A percentile compares a stretch with the other conserved stretches of the same genome.
Conservation (phyloP, 768 basidiomycete species). For the Lanmaoa rubissima region DNA sequence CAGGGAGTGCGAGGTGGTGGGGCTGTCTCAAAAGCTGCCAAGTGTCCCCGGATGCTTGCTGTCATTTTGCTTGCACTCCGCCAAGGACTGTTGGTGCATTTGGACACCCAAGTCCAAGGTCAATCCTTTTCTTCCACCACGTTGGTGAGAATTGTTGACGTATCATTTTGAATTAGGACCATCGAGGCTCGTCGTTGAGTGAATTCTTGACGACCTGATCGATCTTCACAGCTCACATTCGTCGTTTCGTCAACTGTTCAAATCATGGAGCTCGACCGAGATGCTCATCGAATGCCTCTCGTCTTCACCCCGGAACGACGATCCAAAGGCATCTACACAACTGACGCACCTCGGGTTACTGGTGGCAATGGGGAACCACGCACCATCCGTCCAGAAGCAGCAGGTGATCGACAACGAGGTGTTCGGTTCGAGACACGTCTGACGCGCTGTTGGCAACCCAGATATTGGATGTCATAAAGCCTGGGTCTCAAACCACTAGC, state of each 20-base stretch:
- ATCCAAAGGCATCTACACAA: conserved; percentile 53
- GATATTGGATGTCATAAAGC: conserved; percentile 61
- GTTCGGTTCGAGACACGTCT: conserved; percentile 1
- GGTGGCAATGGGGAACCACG: conserved; percentile 61
- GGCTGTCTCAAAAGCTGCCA: conserved; percentile 30
- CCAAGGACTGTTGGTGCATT: conserved; percentile 44
- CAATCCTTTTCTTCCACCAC: background rate
- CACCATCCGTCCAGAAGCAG: conserved; percentile 64
- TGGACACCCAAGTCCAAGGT: conserved; percentile 22
- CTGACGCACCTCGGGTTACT: conserved; percentile 67
- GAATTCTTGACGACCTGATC: conserved; percentile 64
- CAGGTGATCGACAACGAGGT: conserved; percentile 49
- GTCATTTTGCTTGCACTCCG: conserved; percentile 70
- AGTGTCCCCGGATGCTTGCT: conserved; percentile 68
- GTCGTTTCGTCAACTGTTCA: conserved; percentile 72
- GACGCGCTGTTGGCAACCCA: conserved; percentile 13
- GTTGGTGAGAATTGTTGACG: background rate
- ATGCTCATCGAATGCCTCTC: conserved; percentile 65
- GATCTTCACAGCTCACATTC: conserved; percentile 61
- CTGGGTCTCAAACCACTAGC: conserved; percentile 8
- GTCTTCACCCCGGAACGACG: conserved; percentile 32
- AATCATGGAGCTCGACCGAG: conserved; percentile 66
- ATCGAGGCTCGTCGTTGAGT: conserved; percentile 16
- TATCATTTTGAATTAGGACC: conserved; percentile 18
- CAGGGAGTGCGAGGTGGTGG: conserved; percentile 35